Conservation (phyloP, 2,329 filamentous ascomycete genomes). For the Ilyonectria mors-panacis region DNA sequence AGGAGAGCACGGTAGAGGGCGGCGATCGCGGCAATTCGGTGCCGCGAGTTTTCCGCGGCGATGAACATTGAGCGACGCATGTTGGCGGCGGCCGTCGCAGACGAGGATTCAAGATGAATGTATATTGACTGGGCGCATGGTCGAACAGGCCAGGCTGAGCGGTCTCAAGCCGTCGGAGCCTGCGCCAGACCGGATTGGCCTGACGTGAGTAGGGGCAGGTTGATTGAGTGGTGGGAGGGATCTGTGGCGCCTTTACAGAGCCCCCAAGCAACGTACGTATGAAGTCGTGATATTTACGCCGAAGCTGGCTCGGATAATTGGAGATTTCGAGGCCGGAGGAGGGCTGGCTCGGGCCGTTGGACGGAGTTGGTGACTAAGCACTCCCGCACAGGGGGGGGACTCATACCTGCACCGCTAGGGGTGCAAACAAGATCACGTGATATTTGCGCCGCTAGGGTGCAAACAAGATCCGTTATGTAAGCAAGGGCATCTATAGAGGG, state of each 20-base stretch:
- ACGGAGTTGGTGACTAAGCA: conserved; percentile 17
- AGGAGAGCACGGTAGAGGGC: conserved; percentile 82
- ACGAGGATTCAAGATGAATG: neutral
- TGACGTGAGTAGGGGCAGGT: too few relatives aligned
- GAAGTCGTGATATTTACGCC: conserved; percentile 11
- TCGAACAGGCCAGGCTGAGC: conserved; percentile 1
- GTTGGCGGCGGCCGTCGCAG: conserved; percentile 3
- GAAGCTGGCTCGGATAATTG: conserved; percentile 9
- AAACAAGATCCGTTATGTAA: too few relatives aligned
- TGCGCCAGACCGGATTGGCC: neutral
- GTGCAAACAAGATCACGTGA: too few relatives aligned
- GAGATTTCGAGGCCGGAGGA: conserved; percentile 1
- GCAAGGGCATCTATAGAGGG: too few relatives aligned
- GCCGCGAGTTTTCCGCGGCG: conserved; percentile 66
- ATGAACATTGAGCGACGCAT: conserved; percentile 57
- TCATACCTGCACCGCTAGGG: too few relatives aligned
- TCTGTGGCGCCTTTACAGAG: neutral
- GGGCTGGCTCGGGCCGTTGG: conserved; percentile 9
- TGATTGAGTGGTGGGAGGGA: conserved; percentile 1
- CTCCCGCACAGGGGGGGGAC: neutral
- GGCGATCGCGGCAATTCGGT: conserved; percentile 73
- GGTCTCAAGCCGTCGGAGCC: conserved; percentile 3
- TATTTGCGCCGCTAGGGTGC: too few relatives aligned
- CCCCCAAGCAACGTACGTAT: neutral
- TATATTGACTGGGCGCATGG: conserved; percentile 31